phyloP scores from a whole-genome alignment of 169 alveolate genomes.

The Plasmodium gonderi region DNA sequence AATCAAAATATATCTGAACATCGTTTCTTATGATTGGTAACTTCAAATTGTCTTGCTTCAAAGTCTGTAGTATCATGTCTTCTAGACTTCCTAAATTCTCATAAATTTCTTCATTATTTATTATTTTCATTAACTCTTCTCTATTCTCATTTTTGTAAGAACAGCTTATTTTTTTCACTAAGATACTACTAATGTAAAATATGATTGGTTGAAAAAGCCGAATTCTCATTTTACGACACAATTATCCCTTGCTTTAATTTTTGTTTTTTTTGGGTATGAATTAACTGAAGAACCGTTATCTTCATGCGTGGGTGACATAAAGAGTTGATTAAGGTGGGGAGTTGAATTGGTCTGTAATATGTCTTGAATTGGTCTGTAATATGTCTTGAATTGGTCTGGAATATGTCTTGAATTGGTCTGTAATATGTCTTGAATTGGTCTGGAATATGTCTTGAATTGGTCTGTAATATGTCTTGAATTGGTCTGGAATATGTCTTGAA shows the following conservation, averaged over 20 bases:
- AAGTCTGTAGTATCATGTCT: constrained; percentile 13
- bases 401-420: too few relatives aligned
- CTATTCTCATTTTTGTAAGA: constrained; percentile 13
- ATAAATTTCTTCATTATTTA: constrained; percentile 24
- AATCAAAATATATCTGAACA: background rate
- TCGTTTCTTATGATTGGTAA: constrained; percentile 26
- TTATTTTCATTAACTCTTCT: constrained; percentile 30
- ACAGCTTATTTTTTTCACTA: constrained; percentile 13
- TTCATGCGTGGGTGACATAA: too few relatives aligned
- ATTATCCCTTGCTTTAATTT: background rate
- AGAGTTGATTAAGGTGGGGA: too few relatives aligned
- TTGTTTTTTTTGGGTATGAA: background rate
- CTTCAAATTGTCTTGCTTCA: constrained; percentile 32
- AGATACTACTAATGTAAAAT: constrained; percentile 10
- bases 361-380: too few relatives aligned
- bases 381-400: too few relatives aligned
- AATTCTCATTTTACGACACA: constrained; percentile 25
- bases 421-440: too few relatives aligned
- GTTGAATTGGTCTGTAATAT: too few relatives aligned
- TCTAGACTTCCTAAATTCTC: constrained; percentile 1
- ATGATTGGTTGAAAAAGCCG: constrained; percentile 37
- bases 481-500: too few relatives aligned
- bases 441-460: too few relatives aligned
- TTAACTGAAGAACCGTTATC: too few relatives aligned
- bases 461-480: too few relatives aligned